A percentile compares a stretch with the other conserved stretches of the same genome.
Evolutionary conservation across 2,329 filamentous ascomycete genomes (phyloP).

Genomic region (Diaporthe amygdali): DNA sequence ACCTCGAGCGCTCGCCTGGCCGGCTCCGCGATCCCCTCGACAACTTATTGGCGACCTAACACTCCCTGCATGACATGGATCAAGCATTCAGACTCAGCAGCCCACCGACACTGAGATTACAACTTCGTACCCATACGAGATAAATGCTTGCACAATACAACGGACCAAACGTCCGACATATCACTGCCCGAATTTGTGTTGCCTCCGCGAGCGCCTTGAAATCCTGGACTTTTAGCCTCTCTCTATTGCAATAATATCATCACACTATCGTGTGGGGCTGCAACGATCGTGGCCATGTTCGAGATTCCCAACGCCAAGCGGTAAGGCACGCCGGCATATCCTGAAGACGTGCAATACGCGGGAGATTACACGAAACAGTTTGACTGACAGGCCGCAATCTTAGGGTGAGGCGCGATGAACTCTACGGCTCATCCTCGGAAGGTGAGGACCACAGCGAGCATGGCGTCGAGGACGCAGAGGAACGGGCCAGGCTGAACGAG

Average conservation of each 20-base stretch:
- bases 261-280: background rate
- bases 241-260: background rate
- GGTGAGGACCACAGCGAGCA: slow-evolving; percentile 34
- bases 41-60: background rate
- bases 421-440: slow-evolving; percentile 46
- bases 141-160: slow-evolving; percentile 2
- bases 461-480: slow-evolving; percentile 40
- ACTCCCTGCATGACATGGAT: slow-evolving; percentile 13
- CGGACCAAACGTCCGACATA: slow-evolving; percentile 13
- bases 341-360: background rate
- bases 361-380: background rate
- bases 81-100: background rate
- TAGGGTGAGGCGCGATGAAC: slow-evolving; percentile 62
- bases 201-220: background rate
- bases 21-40: slow-evolving; percentile 17
- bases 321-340: slow-evolving; percentile 35
- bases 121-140: background rate
- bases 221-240: background rate
- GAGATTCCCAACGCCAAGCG: slow-evolving; percentile 58
- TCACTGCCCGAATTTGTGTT: background rate
- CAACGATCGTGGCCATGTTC: slow-evolving; percentile 46
- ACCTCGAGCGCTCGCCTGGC: background rate
- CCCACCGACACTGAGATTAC: slow-evolving; percentile 7
- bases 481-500: slow-evolving; percentile 51
- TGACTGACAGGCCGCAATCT: background rate